Base-by-base conservation (phyloP, 2,329 filamentous ascomycete genomes). In the Aspergillus sp. region DNA sequence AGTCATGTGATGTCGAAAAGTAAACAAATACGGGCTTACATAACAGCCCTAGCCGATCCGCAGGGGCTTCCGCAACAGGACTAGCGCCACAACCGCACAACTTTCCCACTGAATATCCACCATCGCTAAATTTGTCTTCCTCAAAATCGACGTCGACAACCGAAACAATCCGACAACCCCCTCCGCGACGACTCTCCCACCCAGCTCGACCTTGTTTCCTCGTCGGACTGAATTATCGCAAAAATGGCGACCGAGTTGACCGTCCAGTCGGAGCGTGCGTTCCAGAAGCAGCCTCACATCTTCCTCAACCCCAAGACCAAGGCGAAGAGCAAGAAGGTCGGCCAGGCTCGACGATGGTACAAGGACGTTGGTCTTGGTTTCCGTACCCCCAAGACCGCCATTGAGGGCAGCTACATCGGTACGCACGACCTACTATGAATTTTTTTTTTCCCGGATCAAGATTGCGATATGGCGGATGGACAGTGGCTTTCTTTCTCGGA, bases 231-330 rank as follows among this genome's bases (percentile, higher is more conserved):
- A 79, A 77, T 76, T 76, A 72, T 77, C 81, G 82, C 82, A 84
- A 87, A 79, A 81, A 96, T 96, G 92, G 92, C 92, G 80, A 96
- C 92, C 87, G 92, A 96, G 87, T 87, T 97, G 85, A 96, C 92
- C 81, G 95, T 99, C 83, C 95, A 99, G 89, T 96, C 91, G 81
- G 95, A 99, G 90, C 93, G 95, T 86, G 95, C 95, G 87, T 99
- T 90, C 91, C 95, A 98, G 84, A 99, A 99, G 90, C 93, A 99
- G 88, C 95, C 95, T 81, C 95, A 99, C 84, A 96, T 99, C 87
- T 99, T 98, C 91, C 88, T 90, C 77, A 97, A 98, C 89, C 86
- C 89, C 79, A 99, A 99, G 90, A 84, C 85, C 81, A 91, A 92
- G 86, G 82, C 87, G 78, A 91, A 90, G 79, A 84, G 84, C 81